A percentile compares a stretch with the other conserved stretches of the same genome.
Conservation (phyloP, 192 early-diverging fungal genomes). For the Coemansia asiatica region DNA sequence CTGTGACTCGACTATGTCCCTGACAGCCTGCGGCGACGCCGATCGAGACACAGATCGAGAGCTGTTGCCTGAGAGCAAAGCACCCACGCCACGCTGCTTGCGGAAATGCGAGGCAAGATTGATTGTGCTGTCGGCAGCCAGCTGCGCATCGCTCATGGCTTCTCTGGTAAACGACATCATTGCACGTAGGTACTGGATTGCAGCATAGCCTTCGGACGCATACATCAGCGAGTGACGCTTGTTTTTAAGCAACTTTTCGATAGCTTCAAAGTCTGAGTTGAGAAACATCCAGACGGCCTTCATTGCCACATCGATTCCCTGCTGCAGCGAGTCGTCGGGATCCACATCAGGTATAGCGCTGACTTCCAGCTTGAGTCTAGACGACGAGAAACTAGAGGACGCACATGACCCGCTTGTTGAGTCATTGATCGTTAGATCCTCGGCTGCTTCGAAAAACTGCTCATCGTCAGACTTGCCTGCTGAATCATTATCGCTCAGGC, state of each 20-base stretch:
- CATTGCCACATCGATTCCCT: constrained; percentile 60
- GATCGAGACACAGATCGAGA: constrained; percentile 55
- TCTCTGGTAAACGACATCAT: constrained; percentile 81
- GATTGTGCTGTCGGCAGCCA: constrained; percentile 62
- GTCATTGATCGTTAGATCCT: not conserved
- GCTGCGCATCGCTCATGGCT: constrained; percentile 61
- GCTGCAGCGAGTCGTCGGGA: constrained; percentile 46
- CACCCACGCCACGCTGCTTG: constrained; percentile 57
- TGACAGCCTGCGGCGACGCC: constrained; percentile 42
- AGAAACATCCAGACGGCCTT: constrained; percentile 74
- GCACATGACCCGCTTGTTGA: not conserved
- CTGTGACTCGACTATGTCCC: not conserved
- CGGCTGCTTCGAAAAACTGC: constrained; percentile 16
- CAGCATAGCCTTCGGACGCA: constrained; percentile 68
- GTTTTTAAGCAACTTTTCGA: constrained; percentile 60
- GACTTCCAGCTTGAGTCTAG: not conserved
- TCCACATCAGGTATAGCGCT: constrained; percentile 20
- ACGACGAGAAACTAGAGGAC: not conserved
- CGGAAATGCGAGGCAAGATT: constrained; percentile 62
- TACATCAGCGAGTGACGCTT: constrained; percentile 64
- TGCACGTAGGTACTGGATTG: constrained; percentile 68
- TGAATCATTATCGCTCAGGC: not conserved
- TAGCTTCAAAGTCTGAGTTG: constrained; percentile 69
- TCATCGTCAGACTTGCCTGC: constrained; percentile 7
- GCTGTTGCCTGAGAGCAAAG: constrained; percentile 28